Conservation (phyloP, 2,329 filamentous ascomycete species). For the Fusarium chlamydosporum region DNA sequence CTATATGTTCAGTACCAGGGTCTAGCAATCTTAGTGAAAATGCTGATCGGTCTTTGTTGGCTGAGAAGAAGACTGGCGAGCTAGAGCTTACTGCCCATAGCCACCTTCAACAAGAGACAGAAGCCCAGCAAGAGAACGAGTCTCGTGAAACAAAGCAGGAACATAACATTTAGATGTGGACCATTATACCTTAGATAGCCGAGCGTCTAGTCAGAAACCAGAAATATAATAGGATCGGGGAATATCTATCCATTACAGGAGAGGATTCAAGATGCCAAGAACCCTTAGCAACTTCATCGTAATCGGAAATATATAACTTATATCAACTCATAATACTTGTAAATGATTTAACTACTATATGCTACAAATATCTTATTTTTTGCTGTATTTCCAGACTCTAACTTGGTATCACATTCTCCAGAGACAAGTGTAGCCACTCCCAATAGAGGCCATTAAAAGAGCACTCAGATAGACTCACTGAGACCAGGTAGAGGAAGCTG, state of each 20-base stretch:
- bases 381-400: neutral
- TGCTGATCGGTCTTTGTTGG: neutral
- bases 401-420: neutral
- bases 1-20: conserved; percentile 30
- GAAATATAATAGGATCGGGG: neutral
- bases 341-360: neutral
- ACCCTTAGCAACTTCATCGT: neutral
- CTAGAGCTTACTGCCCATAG: neutral
- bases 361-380: neutral
- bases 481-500: conserved; percentile 1
- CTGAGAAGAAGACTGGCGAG: neutral
- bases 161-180: neutral
- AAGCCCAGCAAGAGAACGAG: neutral
- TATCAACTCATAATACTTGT: neutral
- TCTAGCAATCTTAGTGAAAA: conserved; percentile 35
- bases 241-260: neutral
- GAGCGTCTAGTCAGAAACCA: neutral
- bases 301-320: neutral
- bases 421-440: neutral
- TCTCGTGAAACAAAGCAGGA: neutral
- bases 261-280: neutral
- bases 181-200: neutral
- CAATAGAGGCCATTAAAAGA: neutral
- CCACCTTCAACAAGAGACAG: conserved; percentile 7
- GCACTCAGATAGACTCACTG: conserved; percentile 1